These are phyloP conservation scores for Adansonia grandidieri DNA, from an alignment of 441 rosid species.

Conservation along the genomic window DNA sequence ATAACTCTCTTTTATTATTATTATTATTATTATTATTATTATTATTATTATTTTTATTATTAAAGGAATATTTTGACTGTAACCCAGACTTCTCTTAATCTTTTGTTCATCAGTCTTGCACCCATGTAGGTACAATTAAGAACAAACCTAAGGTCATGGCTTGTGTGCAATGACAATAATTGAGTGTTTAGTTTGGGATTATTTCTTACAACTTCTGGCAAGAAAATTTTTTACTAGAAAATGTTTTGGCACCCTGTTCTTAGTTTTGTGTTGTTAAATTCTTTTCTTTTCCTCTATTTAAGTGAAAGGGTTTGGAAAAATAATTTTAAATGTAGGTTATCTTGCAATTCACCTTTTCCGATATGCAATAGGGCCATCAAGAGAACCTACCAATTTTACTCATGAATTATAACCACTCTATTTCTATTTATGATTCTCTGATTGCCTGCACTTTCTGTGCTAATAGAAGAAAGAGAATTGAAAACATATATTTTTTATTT, in stretches of 20 bases:
- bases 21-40: background rate
- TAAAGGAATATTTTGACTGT: background rate
- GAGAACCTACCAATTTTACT: background rate
- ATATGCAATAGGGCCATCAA: background rate
- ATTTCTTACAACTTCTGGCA: background rate
- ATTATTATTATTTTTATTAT: background rate
- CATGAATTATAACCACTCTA: slow-evolving; percentile 1
- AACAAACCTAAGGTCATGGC: slow-evolving; percentile 17
- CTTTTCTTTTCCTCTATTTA: slow-evolving; percentile 11
- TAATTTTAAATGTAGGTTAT: background rate
- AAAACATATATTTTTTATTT: background rate
- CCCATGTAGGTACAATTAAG: slow-evolving; percentile 7
- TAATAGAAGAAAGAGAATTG: slow-evolving; percentile 9
- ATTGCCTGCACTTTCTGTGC: background rate
- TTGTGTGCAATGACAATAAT: background rate
- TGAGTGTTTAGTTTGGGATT: background rate
- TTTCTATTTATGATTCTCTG: background rate
- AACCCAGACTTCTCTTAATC: slow-evolving; percentile 7
- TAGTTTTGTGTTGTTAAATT: background rate
- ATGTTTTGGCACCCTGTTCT: slow-evolving; percentile 6
- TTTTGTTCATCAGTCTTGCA: background rate
- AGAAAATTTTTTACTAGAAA: slow-evolving; percentile 2
- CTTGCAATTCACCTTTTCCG: slow-evolving; percentile 9
- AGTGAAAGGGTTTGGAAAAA: slow-evolving; percentile 17
- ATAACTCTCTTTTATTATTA: background rate